Base-by-base conservation (phyloP, 176 grass and related monocot species). In the Hordeum marinum region DNA sequence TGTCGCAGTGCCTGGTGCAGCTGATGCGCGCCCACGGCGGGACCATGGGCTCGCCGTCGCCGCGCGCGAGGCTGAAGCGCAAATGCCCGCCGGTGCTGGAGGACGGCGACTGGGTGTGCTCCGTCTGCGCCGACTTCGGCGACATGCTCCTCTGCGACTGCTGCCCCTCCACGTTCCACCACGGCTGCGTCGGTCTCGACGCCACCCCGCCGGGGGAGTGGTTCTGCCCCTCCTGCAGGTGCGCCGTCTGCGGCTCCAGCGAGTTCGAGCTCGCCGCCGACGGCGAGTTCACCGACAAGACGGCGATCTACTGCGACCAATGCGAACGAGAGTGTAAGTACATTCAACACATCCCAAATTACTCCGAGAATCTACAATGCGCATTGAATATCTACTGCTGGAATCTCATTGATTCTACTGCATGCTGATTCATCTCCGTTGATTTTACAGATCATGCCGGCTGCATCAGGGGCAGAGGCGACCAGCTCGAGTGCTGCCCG, bases 121-220 rank as follows among this genome's bases (percentile, higher is more conserved):
- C 89, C 77, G 12, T 89, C 45, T 93, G 94, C 67, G 75, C 80
- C 65, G 64, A 84, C 50, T 79, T 57, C 73, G 94, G 94, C 20
- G 66, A 71, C 8, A 54, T 96, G 70, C 69, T 93, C 12, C 40
- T 91, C 13, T 96, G 94, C 66, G 89, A 89, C 68, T 25, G 80
- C 31, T 96, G 94, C 54, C 84, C 87, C 1, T 91, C 91, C 11
- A 14, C 85, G 21, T 96, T 89, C 85, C 94, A 96, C 26, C 77
- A 40, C 46, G 60, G n/a, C 7, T 93, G 94, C 92, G 74, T 96
- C 32, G 87, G 79, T 2, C 62, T 96, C 58, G 59, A 80, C 4
- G 84, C 2, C 48, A 76, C 55, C 5, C 91, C 85, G 6, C 71
- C 79, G 3, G 87, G 87, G 13, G 74, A 86, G 21, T 97, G 94